These are phyloP conservation scores for Chenopodium quinoa DNA, from an alignment of 148 eudicot genomes.

Conservation along the genomic window DNA sequence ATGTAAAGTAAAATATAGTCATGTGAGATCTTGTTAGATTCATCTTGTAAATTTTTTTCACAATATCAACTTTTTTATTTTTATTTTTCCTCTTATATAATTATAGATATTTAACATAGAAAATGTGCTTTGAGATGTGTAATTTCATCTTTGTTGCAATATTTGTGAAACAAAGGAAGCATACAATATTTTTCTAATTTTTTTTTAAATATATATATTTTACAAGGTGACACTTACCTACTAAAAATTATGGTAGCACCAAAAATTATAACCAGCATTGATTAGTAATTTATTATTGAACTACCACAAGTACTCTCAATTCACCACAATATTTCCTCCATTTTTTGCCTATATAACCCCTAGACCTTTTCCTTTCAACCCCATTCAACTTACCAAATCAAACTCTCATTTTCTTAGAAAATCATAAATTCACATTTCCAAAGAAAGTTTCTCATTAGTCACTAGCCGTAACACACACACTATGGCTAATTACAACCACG, in stretches of 20 bases:
- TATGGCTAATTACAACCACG: neutral
- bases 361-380: constrained; percentile 10
- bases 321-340: neutral
- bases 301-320: constrained; percentile 9
- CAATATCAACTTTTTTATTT: no score
- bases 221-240: neutral
- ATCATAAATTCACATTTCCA: neutral
- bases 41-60: no score
- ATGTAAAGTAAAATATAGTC: no score
- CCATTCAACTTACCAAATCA: neutral
- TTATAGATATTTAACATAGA: no score
- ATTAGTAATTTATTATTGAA: neutral
- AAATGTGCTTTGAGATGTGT: no score
- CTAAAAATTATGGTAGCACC: neutral
- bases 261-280: neutral
- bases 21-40: no score
- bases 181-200: no score
- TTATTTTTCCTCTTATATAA: no score
- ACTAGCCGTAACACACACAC: neutral
- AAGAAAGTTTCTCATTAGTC: neutral
- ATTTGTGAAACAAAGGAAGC: no score
- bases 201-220: no score
- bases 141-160: no score
- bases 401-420: neutral
- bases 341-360: constrained; percentile 18